Base-by-base conservation (phyloP, 805 yeast species). In the Ogataea salicorniae region DNA sequence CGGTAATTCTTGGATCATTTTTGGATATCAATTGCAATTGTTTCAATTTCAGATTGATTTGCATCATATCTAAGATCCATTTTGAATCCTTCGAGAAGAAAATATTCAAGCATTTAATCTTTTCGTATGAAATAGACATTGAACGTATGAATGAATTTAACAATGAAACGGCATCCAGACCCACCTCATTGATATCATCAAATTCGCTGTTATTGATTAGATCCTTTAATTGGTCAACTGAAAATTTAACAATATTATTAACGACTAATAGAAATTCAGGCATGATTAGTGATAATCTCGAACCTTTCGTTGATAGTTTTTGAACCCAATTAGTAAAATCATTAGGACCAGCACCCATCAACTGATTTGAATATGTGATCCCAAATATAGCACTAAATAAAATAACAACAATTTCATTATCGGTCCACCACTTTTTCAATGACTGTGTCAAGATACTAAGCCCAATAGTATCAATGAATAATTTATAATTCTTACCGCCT, bases 401-500 rank as follows among this genome's bases (percentile, higher is more conserved):
- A 9, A 68, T 54, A 34, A 73, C 57, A 11, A 73, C 55, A 5
- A 81, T 60, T 37, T 72, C 71, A 49, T 74, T 72, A 53, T 77
- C 73, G 22, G 57, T 51, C 80, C 83, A 79, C 72, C 76, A 72
- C 40, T 63, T 58, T 52, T 73, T 62, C 43, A 83, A 50, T 42
- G 69, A 64, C 47, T 70, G 72, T 3, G 76, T 71, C 45, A 78
- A 61, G 9, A 76, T 74, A 45, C 69, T 73, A 26, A 77, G 62
- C 0, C 89, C 88, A 45, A 72, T 72, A 46, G 73, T 76, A 8
- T 71, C 73, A 33, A 74, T 68, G 51, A 85, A 84, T 22, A 73
- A 64, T 26, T 67, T 71, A 45, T 76, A 75, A 3, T 73, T 71
- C 33, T 71, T 70, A 2, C 72, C 60, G 1, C 83, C 83, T 6